Conservation (phyloP, 2,329 filamentous ascomycete species). For the Penicillium frequentans region DNA sequence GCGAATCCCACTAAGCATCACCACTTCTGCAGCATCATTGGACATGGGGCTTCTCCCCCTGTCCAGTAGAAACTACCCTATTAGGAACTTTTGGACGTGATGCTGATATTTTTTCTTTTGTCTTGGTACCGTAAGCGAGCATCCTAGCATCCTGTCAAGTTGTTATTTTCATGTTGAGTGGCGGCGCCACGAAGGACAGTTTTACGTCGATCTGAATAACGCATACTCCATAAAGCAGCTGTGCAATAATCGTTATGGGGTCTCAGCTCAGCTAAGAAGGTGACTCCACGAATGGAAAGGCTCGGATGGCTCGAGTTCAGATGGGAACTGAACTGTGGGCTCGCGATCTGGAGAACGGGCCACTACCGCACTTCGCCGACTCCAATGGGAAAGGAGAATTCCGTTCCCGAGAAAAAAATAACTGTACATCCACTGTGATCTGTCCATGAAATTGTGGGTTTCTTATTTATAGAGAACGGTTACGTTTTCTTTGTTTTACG, state of each 20-base stretch:
- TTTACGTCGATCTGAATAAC: background rate
- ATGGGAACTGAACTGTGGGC: background rate
- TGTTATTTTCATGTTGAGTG: background rate
- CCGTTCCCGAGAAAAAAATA: constrained; percentile 5
- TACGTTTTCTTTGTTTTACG: background rate
- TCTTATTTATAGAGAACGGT: background rate
- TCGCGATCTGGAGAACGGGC: constrained; percentile 15
- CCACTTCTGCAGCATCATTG: constrained; percentile 2
- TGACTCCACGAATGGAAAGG: constrained; percentile 8
- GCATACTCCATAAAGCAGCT: background rate
- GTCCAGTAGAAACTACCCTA: background rate
- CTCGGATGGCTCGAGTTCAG: background rate
- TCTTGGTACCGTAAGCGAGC: background rate
- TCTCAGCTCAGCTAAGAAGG: constrained; percentile 17
- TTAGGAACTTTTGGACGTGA: background rate
- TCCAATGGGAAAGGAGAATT: constrained; percentile 13
- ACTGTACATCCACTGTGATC: background rate
- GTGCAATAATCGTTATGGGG: constrained; percentile 1
- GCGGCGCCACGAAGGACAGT: constrained; percentile 3
- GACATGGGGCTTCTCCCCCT: background rate
- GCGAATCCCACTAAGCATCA: constrained; percentile 8
- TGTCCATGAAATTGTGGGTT: background rate
- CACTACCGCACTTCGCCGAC: constrained; percentile 3
- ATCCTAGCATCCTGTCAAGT: background rate
- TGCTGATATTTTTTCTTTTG: background rate